Evolutionary conservation across 2,329 filamentous ascomycete genomes (phyloP).

Genomic region (Talaromyces sp.): DNA sequence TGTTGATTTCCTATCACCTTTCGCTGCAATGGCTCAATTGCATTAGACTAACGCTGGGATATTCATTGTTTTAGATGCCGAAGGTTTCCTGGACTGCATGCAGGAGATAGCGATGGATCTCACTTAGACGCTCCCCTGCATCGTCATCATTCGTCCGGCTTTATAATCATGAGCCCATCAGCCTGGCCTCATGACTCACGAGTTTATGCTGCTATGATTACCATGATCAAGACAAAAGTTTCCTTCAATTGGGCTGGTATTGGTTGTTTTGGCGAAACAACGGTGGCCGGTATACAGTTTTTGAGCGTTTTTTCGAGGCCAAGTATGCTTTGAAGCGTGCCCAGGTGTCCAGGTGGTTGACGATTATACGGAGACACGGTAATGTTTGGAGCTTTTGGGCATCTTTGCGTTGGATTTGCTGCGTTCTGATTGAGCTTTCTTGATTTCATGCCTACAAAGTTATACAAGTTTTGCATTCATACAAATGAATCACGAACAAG

Average conservation of each 20-base stretch:
- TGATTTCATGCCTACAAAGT: not conserved
- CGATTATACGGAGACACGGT: not conserved
- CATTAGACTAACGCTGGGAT: constrained; percentile 14
- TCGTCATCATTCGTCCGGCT: not conserved
- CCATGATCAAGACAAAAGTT: constrained; percentile 23
- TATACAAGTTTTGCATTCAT: not conserved
- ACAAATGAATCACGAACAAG: not conserved
- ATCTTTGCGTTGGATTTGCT: not conserved
- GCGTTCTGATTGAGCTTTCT: not conserved
- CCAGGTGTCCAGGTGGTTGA: not conserved
- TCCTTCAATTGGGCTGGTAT: not conserved
- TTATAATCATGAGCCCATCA: not conserved
- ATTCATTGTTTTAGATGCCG: constrained; percentile 42
- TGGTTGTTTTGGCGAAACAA: not conserved
- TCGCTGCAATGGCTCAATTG: not conserved
- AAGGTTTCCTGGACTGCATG: constrained; percentile 40
- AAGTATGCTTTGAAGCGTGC: not conserved
- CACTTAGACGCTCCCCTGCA: not conserved
- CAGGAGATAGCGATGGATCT: constrained; percentile 21
- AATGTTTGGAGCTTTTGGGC: not conserved
- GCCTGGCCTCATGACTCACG: constrained; percentile 19
- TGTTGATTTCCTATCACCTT: constrained; percentile 6
- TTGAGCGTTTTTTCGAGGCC: not conserved
- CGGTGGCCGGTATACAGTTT: not conserved
- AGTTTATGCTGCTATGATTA: constrained; percentile 27